Evolutionary conservation across 495 filamentous ascomycete genomes (phyloP).

Genomic region (Elasticomyces elasticus): DNA sequence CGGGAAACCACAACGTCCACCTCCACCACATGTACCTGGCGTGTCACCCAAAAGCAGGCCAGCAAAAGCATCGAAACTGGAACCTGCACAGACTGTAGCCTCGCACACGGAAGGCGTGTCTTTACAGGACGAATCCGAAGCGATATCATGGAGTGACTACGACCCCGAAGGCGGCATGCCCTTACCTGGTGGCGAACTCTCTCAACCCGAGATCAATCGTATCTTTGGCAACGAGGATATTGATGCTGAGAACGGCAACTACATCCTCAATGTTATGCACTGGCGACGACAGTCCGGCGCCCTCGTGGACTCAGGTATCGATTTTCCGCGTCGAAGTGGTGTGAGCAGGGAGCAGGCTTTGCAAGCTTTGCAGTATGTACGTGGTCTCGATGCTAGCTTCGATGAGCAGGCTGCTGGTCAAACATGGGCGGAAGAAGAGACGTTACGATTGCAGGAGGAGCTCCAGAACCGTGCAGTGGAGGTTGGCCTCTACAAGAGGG

Average conservation of each 20-base stretch:
- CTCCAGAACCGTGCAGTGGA: slow-evolving; percentile 37
- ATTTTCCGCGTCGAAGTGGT: slow-evolving; percentile 25
- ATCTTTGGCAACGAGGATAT: slow-evolving; percentile 54
- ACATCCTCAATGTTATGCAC: slow-evolving; percentile 58
- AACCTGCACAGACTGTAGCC: slow-evolving; percentile 11
- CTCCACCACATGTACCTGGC: neutral
- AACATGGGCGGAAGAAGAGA: slow-evolving; percentile 51
- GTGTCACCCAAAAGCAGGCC: neutral
- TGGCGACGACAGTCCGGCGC: slow-evolving; percentile 66
- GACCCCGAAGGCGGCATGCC: slow-evolving; percentile 23
- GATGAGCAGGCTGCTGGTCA: slow-evolving; percentile 65
- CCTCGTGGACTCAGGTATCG: slow-evolving; percentile 44
- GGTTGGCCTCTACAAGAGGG: slow-evolving; percentile 43
- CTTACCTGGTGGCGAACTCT: slow-evolving; percentile 17
- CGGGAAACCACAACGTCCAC: neutral
- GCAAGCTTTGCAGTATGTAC: slow-evolving; percentile 57
- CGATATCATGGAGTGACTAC: slow-evolving; percentile 21
- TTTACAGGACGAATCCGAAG: neutral
- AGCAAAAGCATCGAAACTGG: neutral
- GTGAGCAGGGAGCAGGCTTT: slow-evolving; percentile 26
- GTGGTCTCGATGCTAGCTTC: slow-evolving; percentile 49
- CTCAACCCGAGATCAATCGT: slow-evolving; percentile 36
- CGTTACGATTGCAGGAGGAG: slow-evolving; percentile 29
- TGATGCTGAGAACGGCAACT: slow-evolving; percentile 44
- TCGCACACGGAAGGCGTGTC: slow-evolving; percentile 14